Evolutionary conservation across 768 basidiomycete species (phyloP).

Genomic region (Hemileccinum rubropunctum): DNA sequence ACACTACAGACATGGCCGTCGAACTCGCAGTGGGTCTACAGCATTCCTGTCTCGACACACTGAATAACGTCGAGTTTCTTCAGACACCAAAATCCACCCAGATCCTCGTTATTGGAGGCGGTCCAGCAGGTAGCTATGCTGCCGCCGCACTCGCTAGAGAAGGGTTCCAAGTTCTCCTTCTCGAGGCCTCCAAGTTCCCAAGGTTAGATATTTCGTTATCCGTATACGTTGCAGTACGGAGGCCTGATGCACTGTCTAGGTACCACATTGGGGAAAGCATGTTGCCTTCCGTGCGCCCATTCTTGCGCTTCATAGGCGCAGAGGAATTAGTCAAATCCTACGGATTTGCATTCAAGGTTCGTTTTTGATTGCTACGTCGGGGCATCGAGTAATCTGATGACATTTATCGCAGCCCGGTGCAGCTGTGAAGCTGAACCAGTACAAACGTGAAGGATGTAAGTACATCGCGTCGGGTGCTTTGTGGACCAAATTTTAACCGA

Average conservation of each 20-base stretch:
- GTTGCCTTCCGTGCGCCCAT: neutral
- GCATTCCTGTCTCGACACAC: too few relatives aligned
- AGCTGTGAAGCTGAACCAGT: constrained; percentile 1
- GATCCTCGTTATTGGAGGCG: constrained; percentile 2
- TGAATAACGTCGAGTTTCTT: neutral
- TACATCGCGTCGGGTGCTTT: neutral
- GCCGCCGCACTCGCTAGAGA: constrained; percentile 1
- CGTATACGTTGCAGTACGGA: neutral
- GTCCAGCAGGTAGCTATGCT: constrained; percentile 1
- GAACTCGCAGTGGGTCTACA: too few relatives aligned
- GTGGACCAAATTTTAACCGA: neutral
- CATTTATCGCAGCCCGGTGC: neutral
- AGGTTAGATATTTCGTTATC: neutral
- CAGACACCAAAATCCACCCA: constrained; percentile 1
- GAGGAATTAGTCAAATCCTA: neutral
- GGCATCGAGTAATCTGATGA: neutral
- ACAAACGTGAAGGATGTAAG: constrained; percentile 35
- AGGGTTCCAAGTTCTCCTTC: neutral
- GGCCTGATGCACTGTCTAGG: neutral
- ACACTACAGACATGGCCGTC: too few relatives aligned
- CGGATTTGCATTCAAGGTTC: neutral
- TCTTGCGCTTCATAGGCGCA: neutral
- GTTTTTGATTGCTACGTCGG: neutral
- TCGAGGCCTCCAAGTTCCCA: neutral
- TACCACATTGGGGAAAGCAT: constrained; percentile 3